Evolutionary conservation across 495 filamentous ascomycete species (phyloP).

Genomic region (Annulohypoxylon nitens): DNA sequence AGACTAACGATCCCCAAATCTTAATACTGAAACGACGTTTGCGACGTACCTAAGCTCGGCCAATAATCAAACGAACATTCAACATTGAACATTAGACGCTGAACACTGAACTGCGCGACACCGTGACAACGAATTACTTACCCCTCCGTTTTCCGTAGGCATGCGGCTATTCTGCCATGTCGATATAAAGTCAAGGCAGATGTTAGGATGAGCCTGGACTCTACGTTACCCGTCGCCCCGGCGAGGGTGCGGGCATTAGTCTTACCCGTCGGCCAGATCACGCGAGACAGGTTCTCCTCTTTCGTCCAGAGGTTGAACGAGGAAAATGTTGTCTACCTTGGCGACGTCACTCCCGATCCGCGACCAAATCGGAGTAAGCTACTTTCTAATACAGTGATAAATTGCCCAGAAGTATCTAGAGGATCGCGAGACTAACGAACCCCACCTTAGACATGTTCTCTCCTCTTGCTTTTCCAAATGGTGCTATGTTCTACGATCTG

Average conservation of each 20-base stretch:
- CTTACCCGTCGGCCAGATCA: slow-evolving; percentile 87
- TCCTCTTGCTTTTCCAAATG: slow-evolving; percentile 89
- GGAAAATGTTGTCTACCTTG: slow-evolving; percentile 86
- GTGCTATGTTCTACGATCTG: slow-evolving; percentile 90
- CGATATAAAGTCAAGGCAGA: slow-evolving; percentile 45
- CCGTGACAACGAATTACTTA: background rate
- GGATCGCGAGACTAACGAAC: slow-evolving; percentile 47
- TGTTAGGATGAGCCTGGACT: slow-evolving; percentile 84
- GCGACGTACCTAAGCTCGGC: slow-evolving; percentile 30
- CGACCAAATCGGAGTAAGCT: slow-evolving; percentile 87
- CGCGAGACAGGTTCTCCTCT: slow-evolving; percentile 79
- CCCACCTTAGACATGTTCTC: slow-evolving; percentile 86
- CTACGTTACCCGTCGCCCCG: slow-evolving; percentile 87
- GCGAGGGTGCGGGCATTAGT: slow-evolving; percentile 87
- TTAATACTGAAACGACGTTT: slow-evolving; percentile 32
- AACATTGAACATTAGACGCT: background rate
- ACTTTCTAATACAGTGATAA: no score
- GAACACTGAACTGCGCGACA: slow-evolving; percentile 5
- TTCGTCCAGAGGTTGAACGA: slow-evolving; percentile 83
- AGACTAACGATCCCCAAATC: slow-evolving; percentile 19
- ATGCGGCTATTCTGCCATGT: slow-evolving; percentile 51
- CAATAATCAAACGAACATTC: slow-evolving; percentile 28
- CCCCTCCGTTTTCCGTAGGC: slow-evolving; percentile 35
- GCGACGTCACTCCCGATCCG: slow-evolving; percentile 90
- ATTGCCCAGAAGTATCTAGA: no score